Conservation (phyloP, 73 alveolate species). For the Blepharisma stoltei region DNA sequence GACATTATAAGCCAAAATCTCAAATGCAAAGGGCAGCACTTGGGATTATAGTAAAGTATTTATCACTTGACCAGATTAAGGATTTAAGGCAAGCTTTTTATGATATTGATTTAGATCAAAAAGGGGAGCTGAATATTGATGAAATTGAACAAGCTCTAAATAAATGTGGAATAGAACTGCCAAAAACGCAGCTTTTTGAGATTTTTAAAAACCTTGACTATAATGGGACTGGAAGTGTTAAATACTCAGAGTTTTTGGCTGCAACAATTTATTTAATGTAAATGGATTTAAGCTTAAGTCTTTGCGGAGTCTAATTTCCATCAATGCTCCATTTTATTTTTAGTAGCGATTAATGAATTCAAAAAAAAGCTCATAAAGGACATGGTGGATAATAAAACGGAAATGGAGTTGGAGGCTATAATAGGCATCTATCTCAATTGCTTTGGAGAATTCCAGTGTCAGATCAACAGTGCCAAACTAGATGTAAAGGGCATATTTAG, state of each 20-base stretch:
- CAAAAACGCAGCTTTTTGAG: background rate
- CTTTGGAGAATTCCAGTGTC: no score
- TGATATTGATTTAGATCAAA: background rate
- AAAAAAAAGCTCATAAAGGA: no score
- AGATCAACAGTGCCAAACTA: no score
- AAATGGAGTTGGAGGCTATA: no score
- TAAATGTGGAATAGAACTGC: background rate
- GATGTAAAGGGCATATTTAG: no score
- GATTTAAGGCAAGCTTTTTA: background rate
- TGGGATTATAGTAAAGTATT: background rate
- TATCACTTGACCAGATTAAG: background rate
- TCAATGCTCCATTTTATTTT: no score
- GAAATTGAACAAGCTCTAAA: background rate
- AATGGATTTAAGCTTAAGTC: no score
- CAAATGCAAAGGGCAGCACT: background rate
- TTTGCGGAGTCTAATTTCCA: no score
- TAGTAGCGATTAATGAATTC: no score
- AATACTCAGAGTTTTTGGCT: background rate
- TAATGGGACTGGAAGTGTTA: background rate
- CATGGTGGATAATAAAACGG: no score
- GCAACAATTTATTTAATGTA: no score
- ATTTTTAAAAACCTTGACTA: background rate
- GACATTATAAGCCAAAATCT: background rate
- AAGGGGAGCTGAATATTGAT: background rate
- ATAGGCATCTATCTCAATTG: no score